phyloP scores from a whole-genome alignment of 2,329 filamentous ascomycete genomes.

The Cercospora janseana region DNA sequence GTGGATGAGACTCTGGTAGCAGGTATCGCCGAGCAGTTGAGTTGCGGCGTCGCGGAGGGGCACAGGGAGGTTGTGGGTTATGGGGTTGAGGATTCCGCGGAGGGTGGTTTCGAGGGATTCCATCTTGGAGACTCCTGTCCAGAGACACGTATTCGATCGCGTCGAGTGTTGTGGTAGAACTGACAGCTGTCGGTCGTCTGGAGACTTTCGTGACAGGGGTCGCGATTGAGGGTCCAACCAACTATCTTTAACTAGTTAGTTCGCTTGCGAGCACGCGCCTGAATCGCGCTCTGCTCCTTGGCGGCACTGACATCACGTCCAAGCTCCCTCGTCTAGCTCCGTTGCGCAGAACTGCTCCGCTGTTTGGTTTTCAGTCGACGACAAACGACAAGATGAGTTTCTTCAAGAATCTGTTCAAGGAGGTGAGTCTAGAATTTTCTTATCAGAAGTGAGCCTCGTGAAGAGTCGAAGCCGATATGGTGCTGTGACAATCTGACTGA shows the following conservation, averaged over 20 bases:
- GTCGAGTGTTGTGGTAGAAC: background rate
- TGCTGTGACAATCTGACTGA: background rate
- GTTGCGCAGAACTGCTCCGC: background rate
- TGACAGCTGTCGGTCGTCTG: constrained; percentile 12
- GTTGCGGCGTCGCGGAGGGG: constrained; percentile 72
- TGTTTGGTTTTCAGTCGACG: background rate
- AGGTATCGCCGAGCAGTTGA: constrained; percentile 75
- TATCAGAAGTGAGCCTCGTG: background rate
- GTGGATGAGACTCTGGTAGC: constrained; percentile 83
- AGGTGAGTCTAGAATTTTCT: constrained; percentile 37
- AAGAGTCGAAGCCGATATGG: background rate
- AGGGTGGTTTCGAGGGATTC: constrained; percentile 47
- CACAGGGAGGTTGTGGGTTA: constrained; percentile 56
- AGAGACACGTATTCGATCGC: background rate
- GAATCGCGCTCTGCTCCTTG: constrained; percentile 1
- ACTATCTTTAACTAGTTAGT: too few species aligned
- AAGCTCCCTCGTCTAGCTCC: constrained; percentile 6
- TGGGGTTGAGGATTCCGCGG: constrained; percentile 44
- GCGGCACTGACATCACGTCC: constrained; percentile 3
- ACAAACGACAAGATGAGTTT: constrained; percentile 39
- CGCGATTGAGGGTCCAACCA: too few species aligned
- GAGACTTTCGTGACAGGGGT: constrained; percentile 13
- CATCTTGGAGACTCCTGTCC: constrained; percentile 37
- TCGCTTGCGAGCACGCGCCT: too few species aligned
- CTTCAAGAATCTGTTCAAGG: constrained; percentile 50